A percentile compares a stretch with the other conserved stretches of the same genome.
Conservation (phyloP, 352 stramenopile species). For the Phytopythium vexans region DNA sequence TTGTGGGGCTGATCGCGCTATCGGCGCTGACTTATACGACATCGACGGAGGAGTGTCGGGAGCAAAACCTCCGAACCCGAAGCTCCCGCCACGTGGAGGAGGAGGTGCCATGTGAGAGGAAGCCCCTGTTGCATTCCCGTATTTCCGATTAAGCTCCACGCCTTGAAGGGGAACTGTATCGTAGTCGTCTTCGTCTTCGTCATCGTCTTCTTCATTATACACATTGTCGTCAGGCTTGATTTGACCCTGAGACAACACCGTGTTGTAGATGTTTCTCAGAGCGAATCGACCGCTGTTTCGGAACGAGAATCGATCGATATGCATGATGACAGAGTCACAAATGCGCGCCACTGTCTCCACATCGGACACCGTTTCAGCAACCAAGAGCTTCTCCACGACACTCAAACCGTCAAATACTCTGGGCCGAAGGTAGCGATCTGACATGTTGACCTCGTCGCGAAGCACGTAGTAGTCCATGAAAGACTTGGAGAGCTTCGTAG, state of each 20-base stretch:
- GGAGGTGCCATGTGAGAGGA: no score
- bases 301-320: constrained; percentile 21
- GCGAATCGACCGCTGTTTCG: constrained; percentile 1
- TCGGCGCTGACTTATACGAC: no score
- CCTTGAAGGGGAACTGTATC: no score
- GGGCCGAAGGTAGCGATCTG: constrained; percentile 19
- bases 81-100: no score
- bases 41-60: no score
- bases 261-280: constrained; percentile 27
- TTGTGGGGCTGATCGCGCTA: no score
- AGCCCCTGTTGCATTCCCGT: no score
- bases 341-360: constrained; percentile 15
- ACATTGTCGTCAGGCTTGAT: no score
- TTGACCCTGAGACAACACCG: constrained; percentile 27
- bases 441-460: constrained; percentile 20
- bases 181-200: no score
- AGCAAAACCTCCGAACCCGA: no score
- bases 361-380: constrained; percentile 23
- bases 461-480: constrained; percentile 57
- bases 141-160: no score
- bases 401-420: constrained; percentile 27
- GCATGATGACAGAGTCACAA: constrained; percentile 25
- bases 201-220: no score
- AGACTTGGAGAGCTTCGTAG: constrained; percentile 41
- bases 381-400: constrained; percentile 37